Conservation (phyloP, 176 grass and related monocot species). For the Neostapfia colusana region DNA sequence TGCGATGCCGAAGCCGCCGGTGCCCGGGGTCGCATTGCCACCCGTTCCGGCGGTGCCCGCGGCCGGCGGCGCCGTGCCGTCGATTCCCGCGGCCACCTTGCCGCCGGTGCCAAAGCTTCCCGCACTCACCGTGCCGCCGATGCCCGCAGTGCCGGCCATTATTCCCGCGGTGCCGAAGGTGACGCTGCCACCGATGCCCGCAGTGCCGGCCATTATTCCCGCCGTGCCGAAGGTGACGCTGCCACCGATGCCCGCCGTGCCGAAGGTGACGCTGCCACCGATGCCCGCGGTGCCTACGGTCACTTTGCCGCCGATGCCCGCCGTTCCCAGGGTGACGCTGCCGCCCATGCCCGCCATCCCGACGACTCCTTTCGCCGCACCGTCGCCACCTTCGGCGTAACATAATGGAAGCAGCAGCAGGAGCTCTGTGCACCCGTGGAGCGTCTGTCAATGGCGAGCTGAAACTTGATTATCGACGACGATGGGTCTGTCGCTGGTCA, state of each 20-base stretch:
- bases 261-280: conserved; percentile 9
- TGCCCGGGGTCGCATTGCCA: background rate
- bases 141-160: background rate
- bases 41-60: background rate
- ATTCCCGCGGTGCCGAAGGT: background rate
- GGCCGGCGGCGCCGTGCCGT: background rate
- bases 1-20: background rate
- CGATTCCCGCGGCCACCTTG: background rate
- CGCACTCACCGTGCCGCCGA: background rate
- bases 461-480: too few species aligned
- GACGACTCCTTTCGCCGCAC: conserved; percentile 21
- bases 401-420: too few species aligned
- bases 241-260: background rate
- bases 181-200: background rate
- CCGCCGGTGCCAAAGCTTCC: background rate
- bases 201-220: background rate
- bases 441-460: too few species aligned
- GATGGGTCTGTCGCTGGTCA: too few species aligned
- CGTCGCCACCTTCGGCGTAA: conserved; percentile 29
- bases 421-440: too few species aligned
- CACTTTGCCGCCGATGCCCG: background rate
- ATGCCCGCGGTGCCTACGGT: background rate
- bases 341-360: conserved; percentile 26
- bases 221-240: background rate
- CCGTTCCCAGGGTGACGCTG: conserved; percentile 16